A percentile compares a stretch with the other conserved stretches of the same genome.
These are phyloP conservation scores for Cryphonectria carpinicola DNA, from an alignment of 2,329 filamentous ascomycete species.

Conservation along the genomic window DNA sequence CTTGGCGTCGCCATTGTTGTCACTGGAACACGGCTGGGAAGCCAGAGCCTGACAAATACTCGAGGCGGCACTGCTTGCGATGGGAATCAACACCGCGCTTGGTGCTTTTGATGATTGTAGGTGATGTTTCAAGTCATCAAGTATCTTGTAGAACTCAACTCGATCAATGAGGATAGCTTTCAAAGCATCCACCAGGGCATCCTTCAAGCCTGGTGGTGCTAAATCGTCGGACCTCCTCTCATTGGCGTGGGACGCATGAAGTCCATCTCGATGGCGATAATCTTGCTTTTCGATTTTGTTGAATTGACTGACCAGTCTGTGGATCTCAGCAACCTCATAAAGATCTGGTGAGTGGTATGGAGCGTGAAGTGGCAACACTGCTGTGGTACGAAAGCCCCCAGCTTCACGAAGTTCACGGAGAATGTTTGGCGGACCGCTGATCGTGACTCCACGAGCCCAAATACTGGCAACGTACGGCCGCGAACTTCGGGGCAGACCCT, in stretches of 20 bases:
- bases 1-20: neutral
- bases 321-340: neutral
- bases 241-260: neutral
- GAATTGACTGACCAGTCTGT: neutral
- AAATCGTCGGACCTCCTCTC: neutral
- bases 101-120: neutral
- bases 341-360: neutral
- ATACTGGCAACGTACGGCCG: neutral
- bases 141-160: neutral
- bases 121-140: neutral
- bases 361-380: neutral
- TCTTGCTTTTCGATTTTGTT: neutral
- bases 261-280: neutral
- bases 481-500: neutral
- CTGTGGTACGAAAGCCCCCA: neutral
- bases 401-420: neutral
- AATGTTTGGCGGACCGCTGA: neutral
- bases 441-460: neutral
- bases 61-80: slow-evolving; percentile 2
- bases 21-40: neutral
- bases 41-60: neutral
- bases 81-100: neutral
- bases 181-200: neutral
- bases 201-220: neutral
- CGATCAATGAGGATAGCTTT: neutral